A percentile compares a stretch with the other conserved stretches of the same genome.
Evolutionary conservation across 2,329 filamentous ascomycete genomes (phyloP).

Genomic region (Verticillium albo-atrum): DNA sequence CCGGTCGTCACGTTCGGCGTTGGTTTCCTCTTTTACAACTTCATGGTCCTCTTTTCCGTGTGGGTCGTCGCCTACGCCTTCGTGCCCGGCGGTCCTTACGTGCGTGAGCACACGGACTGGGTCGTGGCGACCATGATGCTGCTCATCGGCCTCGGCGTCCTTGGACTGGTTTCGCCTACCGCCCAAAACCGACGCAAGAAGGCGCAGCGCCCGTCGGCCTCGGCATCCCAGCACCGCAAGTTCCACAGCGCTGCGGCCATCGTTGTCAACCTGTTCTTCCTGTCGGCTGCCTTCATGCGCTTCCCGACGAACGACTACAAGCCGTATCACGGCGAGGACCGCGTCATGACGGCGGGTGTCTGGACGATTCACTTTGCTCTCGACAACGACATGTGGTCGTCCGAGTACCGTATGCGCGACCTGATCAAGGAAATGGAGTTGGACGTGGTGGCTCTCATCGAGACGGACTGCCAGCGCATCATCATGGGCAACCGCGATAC

Average conservation of each 20-base stretch:
- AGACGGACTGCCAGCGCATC: constrained; percentile 91
- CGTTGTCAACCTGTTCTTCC: constrained; percentile 74
- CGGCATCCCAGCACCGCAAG: constrained; percentile 41
- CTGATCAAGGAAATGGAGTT: constrained; percentile 90
- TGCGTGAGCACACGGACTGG: constrained; percentile 94
- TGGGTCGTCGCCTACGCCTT: constrained; percentile 99
- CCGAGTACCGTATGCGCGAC: constrained; percentile 89
- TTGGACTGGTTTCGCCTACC: constrained; percentile 52
- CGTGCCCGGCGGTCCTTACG: constrained; percentile 86
- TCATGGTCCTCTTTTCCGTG: constrained; percentile 93
- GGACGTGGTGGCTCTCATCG: constrained; percentile 93
- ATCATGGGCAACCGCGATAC: constrained; percentile 99
- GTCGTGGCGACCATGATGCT: constrained; percentile 86
- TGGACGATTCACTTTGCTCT: constrained; percentile 99
- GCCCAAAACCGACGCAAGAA: constrained; percentile 38
- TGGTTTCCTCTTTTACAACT: constrained; percentile 87
- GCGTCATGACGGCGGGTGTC: constrained; percentile 87
- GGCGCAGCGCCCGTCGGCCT: constrained; percentile 23
- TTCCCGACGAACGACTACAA: constrained; percentile 91
- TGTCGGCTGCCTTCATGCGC: constrained; percentile 78
- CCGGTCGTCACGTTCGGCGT: constrained; percentile 80
- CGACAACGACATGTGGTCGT: constrained; percentile 99
- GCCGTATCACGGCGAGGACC: constrained; percentile 83
- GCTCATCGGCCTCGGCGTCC: constrained; percentile 78
- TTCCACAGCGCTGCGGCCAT: constrained; percentile 56